Conservation (phyloP, 2,329 filamentous ascomycete species). For the Aureobasidium sp. region DNA sequence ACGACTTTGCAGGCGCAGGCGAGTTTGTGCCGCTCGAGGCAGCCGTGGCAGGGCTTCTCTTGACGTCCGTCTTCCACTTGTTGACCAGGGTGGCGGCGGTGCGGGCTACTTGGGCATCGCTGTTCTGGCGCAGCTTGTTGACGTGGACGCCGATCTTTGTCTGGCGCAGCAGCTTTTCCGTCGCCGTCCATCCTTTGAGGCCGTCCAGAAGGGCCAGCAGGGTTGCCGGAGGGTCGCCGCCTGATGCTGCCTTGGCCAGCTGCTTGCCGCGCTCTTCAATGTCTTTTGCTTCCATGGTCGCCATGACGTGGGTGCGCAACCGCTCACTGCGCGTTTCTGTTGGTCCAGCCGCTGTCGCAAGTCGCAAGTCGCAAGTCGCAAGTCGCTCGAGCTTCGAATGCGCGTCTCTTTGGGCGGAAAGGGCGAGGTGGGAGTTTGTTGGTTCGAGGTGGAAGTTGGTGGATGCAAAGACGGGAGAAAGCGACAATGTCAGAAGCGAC, state of each 20-base stretch:
- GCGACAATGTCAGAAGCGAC: background rate
- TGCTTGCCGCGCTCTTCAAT: conserved; percentile 68
- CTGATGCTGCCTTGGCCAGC: conserved; percentile 67
- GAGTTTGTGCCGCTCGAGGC: conserved; percentile 35
- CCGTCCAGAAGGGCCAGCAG: conserved; percentile 68
- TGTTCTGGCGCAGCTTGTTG: conserved; percentile 75
- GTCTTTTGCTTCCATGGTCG: conserved; percentile 68
- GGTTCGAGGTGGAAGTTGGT: background rate
- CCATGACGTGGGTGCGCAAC: background rate
- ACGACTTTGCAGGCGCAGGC: conserved; percentile 21
- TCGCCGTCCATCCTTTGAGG: conserved; percentile 70
- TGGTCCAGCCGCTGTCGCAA: background rate
- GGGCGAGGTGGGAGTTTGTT: background rate
- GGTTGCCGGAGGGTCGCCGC: conserved; percentile 63
- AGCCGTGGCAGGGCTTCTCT: conserved; percentile 34
- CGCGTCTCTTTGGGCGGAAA: background rate
- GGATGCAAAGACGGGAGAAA: background rate
- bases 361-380: too few relatives aligned
- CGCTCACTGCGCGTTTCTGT: background rate
- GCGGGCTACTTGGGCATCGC: conserved; percentile 61
- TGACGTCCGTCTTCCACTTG: conserved; percentile 78
- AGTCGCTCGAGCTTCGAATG: background rate
- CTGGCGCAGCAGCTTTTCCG: conserved; percentile 80
- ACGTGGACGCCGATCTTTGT: conserved; percentile 89
- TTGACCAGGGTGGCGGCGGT: conserved; percentile 73